phyloP scores from a whole-genome alignment of 306 rosid species.

The Oxytropis ochrocephala region DNA sequence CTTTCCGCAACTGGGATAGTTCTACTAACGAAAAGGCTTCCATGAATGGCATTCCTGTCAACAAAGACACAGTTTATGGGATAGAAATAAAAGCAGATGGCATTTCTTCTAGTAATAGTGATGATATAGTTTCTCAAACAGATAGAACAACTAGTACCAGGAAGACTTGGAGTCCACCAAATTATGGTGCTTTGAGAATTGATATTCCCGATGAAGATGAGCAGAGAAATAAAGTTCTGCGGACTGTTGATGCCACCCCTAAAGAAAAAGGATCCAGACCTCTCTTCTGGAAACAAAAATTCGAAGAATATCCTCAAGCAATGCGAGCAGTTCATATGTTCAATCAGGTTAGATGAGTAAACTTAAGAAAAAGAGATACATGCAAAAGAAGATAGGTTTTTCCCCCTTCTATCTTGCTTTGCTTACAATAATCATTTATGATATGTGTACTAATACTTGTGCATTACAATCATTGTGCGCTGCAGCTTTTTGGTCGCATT shows the following conservation, averaged over 20 bases:
- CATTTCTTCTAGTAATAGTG: conserved; percentile 36
- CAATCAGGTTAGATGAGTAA: conserved; percentile 56
- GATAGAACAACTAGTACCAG: conserved; percentile 62
- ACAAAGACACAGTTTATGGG: conserved; percentile 29
- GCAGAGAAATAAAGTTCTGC: conserved; percentile 26
- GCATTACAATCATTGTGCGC: conserved; percentile 13
- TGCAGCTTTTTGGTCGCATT: conserved; percentile 48
- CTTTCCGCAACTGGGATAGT: conserved; percentile 27
- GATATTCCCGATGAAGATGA: conserved; percentile 61
- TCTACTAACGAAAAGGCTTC: conserved; percentile 33
- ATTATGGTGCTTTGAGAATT: conserved; percentile 53
- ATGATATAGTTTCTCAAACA: conserved; percentile 56
- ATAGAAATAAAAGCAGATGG: conserved; percentile 48
- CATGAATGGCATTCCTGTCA: conserved; percentile 31
- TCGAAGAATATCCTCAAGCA: conserved; percentile 51
- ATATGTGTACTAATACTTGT: not conserved
- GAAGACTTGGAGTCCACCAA: conserved; percentile 58
- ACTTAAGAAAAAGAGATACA: conserved; percentile 7
- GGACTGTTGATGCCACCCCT: conserved; percentile 49
- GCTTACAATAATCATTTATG: not conserved
- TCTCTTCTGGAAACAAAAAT: conserved; percentile 60
- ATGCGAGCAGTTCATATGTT: conserved; percentile 42
- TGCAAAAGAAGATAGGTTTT: not conserved
- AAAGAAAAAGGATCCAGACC: conserved; percentile 74
- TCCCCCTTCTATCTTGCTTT: not conserved